Base-by-base conservation (phyloP, 2,329 filamentous ascomycete genomes). In the Rhynchosporium agropyri region DNA sequence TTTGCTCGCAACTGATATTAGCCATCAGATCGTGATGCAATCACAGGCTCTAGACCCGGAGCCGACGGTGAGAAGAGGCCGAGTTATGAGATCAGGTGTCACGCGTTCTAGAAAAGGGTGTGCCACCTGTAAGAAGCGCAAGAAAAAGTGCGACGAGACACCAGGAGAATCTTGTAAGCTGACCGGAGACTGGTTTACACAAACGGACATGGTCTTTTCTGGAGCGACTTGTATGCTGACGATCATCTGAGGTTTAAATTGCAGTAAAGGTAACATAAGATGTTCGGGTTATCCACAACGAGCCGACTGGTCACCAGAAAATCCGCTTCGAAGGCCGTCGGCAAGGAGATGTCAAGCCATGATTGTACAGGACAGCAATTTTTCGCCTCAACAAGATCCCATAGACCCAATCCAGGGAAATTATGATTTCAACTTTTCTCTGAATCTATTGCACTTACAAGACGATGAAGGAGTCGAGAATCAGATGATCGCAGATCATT, bases 101-200 rank as follows among this genome's bases (percentile, higher is more conserved):
- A 65, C 50, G 31, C 63, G 64, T 42, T 55, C 61, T 5, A 65
- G 64, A 15, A 67, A 67, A 1, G 68, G 68, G 5, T 69, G 79
- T 70, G 72, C 79, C 64, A 84, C 82, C 66, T 85, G 83, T 76
- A 80, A 82, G 58, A 78, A 79, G 69, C 78, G 83, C 65, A 84
- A 86, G 79, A 79, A 87, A 68, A 87, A 87, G 77, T 87, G 84
- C 74, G 83, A 85, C 70, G 84, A 87, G 28, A 9, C 20, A 5
- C 8, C 20, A 13, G 51, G 51, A 4, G 20, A 38, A 26, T 15
- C 26, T 40, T 54, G 51, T 54, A 42, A 54, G 51, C 51, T 3
- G 5, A 42, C 7, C 51, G 26, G 51, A 15, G 10, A 2, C 33
- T 10, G 38, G 15, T 28, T 36, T 6, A 54, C 13, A 10, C 36